Evolutionary conservation across 1,284 basidiomycete species (phyloP), one percentile per base, ranked within the genome.

Genomic region (Pholiota adiposa): DNA sequence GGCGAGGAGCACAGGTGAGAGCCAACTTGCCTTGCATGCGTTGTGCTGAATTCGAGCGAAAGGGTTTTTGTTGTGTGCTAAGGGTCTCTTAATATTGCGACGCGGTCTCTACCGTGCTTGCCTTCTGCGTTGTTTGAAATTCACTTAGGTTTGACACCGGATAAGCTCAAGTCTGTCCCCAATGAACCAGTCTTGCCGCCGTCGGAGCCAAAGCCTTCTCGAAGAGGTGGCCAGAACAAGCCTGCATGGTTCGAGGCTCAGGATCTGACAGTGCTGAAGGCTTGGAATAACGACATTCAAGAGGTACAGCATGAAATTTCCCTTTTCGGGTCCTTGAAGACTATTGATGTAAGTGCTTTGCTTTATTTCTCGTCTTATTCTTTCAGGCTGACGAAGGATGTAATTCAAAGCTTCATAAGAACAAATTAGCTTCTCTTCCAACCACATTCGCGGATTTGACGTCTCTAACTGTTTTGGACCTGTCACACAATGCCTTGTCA

Each of bases 271-370:
- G 77, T 89, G 0, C 72, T 93, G 46, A 92, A 91, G 67, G 87
- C 86, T 18, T 87, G 87, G 82, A 89, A 85, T 65, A 93, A 93
- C 66, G 86, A 88, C 29, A 92, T 93, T 33, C 65, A 82, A 12
- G 88, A 90, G 69, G 80, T 93, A 31, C 91, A 92, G 66, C 86
- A 86, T 23, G 92, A 93, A 69, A 86, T 93, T 29, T 88, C 88
- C 0, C 78, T 93, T 60, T 93, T 93, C 69, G 91, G 92, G 2
- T 90, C 89, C 2, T 75, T 93, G 52, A 92, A 92, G 73, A 81
- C 78, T 2, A 67, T 93, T 33, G 92, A 93, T 73, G 90, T 92
- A 74, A 60, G 63, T 12, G 19, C 84, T 77, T 33, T 48, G 31
- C 62, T 14, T 18, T 36, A 53, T 41, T 36, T 19, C 23, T 51